Conservation (phyloP, 148 eudicot genomes). For the Heliamphora exappendiculata region DNA sequence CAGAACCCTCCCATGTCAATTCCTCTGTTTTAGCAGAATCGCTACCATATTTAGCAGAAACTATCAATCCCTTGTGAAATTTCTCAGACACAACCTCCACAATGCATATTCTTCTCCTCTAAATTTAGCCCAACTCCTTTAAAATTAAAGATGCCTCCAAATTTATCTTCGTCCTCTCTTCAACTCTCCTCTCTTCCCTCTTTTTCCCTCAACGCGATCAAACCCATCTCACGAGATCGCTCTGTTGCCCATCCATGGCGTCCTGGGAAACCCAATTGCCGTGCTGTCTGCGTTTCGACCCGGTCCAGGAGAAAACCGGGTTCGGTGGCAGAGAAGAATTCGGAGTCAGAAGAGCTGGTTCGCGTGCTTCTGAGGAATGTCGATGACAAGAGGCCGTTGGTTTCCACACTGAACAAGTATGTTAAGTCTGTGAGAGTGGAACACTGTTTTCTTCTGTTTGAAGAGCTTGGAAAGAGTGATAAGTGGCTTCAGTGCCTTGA, state of each 20-base stretch:
- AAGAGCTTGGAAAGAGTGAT: slow-evolving; percentile 70
- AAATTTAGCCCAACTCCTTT: background rate
- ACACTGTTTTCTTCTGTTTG: slow-evolving; percentile 88
- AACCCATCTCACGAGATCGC: background rate
- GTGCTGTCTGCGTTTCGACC: slow-evolving; percentile 7
- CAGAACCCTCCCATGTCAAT: no score
- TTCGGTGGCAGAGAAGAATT: slow-evolving; percentile 16
- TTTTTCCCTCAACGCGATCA: background rate
- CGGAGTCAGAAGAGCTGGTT: slow-evolving; percentile 58
- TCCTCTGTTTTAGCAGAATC: no score
- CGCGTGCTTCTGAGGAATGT: slow-evolving; percentile 42
- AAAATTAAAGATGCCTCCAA: background rate
- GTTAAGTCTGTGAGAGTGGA: slow-evolving; percentile 62
- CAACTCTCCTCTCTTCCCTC: background rate
- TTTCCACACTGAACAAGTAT: slow-evolving; percentile 54
- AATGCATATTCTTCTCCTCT: background rate
- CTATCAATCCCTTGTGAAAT: no score
- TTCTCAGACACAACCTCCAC: no score
- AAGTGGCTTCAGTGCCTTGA: slow-evolving; percentile 96
- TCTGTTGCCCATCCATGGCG: background rate
- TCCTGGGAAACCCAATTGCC: slow-evolving; percentile 1
- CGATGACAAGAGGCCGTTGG: slow-evolving; percentile 48
- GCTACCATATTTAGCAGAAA: no score
- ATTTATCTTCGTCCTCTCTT: background rate
- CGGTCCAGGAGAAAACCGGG: slow-evolving; percentile 29